A percentile compares a stretch with the other conserved stretches of the same genome.
These are phyloP conservation scores for Pythium pyrilobum DNA, from an alignment of 352 stramenopile species.

Conservation along the genomic window DNA sequence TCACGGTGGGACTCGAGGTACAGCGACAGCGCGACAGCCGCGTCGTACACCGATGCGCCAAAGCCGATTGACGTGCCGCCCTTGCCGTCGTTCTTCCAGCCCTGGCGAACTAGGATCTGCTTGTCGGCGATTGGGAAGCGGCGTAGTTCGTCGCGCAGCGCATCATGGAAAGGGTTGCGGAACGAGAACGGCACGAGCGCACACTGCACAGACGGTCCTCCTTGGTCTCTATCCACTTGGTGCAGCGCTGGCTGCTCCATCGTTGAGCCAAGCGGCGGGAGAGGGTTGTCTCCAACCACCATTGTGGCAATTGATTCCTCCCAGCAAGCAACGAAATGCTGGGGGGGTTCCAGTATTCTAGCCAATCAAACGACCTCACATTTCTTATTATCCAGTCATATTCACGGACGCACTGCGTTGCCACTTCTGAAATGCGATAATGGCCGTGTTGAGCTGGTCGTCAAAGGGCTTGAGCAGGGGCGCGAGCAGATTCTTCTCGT, in stretches of 20 bases:
- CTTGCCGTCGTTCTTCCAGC: slow-evolving; percentile 70
- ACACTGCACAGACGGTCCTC: slow-evolving; percentile 2
- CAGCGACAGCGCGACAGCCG: slow-evolving; percentile 69
- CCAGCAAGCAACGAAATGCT: no score
- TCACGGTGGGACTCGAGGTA: slow-evolving; percentile 60
- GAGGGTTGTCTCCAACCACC: no score
- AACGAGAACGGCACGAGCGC: slow-evolving; percentile 70
- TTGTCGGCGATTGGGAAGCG: slow-evolving; percentile 60
- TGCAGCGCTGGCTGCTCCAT: slow-evolving; percentile 20
- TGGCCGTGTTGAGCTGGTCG: slow-evolving; percentile 84
- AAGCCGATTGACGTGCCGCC: slow-evolving; percentile 72
- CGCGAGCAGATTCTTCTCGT: slow-evolving; percentile 79
- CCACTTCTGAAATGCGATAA: slow-evolving; percentile 57
- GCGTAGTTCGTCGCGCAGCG: slow-evolving; percentile 52
- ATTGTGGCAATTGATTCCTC: background rate
- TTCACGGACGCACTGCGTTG: slow-evolving; percentile 2
- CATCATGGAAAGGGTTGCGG: slow-evolving; percentile 69
- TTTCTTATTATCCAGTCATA: slow-evolving; percentile 3
- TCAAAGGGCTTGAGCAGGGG: slow-evolving; percentile 82
- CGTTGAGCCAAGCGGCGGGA: no score
- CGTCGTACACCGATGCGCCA: slow-evolving; percentile 79
- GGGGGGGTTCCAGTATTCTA: slow-evolving; percentile 3
- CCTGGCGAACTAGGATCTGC: slow-evolving; percentile 63
- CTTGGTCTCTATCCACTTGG: background rate
- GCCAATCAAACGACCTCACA: slow-evolving; percentile 12